These are phyloP conservation scores for Anisodus acutangulus DNA, from an alignment of 257 asterid species.

Conservation along the genomic window DNA sequence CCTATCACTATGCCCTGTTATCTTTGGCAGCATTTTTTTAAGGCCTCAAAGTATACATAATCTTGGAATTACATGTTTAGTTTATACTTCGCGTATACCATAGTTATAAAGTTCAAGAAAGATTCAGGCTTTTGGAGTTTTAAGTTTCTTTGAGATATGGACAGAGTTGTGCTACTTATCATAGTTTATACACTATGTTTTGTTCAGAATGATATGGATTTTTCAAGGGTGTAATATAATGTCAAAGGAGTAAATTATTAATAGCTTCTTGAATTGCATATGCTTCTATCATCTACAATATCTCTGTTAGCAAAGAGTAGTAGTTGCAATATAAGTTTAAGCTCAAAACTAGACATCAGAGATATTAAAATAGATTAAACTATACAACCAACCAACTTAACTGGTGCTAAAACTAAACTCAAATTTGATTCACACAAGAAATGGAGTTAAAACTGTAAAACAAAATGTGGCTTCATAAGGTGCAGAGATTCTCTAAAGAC, in stretches of 20 bases:
- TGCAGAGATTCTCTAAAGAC: background rate
- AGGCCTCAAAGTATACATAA: background rate
- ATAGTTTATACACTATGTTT: background rate
- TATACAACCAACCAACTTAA: background rate
- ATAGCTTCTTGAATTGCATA: background rate
- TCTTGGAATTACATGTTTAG: background rate
- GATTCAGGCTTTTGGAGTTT: background rate
- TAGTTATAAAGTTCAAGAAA: background rate
- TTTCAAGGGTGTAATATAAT: background rate
- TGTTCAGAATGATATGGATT: background rate
- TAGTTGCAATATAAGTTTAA: background rate
- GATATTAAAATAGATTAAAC: background rate
- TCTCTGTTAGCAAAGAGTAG: no score
- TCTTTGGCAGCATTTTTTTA: background rate
- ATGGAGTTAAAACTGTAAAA: background rate
- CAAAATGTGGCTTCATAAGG: background rate
- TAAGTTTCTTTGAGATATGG: background rate
- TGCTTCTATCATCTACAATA: background rate
- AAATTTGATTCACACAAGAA: background rate
- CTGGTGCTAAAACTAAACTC: background rate
- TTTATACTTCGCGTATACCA: background rate
- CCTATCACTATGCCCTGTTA: background rate
- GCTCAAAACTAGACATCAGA: background rate
- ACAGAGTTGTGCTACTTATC: background rate
- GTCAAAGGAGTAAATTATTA: background rate